Conservation (phyloP, 352 stramenopile genomes). For the Phytopythium litorale region DNA sequence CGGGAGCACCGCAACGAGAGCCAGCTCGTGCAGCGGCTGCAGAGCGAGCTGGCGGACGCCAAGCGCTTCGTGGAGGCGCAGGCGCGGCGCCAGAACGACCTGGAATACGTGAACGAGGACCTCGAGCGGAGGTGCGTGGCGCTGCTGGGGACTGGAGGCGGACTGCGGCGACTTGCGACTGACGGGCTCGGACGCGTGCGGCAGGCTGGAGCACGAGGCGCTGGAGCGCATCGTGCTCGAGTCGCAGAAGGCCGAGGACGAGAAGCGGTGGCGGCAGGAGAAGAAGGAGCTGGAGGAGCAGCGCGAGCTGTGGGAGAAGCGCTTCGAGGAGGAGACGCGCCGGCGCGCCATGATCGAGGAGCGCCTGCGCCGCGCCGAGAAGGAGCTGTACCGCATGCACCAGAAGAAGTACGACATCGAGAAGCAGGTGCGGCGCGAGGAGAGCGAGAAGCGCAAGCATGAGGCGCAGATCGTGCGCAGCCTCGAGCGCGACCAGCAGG, state of each 20-base stretch:
- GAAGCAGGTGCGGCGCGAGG: slow-evolving; percentile 72
- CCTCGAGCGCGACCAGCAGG: slow-evolving; percentile 70
- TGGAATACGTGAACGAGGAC: slow-evolving; percentile 87
- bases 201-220: slow-evolving; percentile 71
- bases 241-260: slow-evolving; percentile 75
- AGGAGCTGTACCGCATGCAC: slow-evolving; percentile 88
- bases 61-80: slow-evolving; percentile 84
- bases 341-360: slow-evolving; percentile 73
- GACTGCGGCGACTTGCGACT: neutral
- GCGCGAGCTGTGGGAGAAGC: slow-evolving; percentile 62
- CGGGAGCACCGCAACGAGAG: slow-evolving; percentile 83
- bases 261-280: slow-evolving; percentile 77
- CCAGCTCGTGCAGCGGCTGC: slow-evolving; percentile 76
- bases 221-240: slow-evolving; percentile 82
- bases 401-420: slow-evolving; percentile 91
- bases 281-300: slow-evolving; percentile 57
- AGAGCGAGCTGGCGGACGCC: slow-evolving; percentile 80
- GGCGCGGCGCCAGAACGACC: slow-evolving; percentile 75
- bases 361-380: slow-evolving; percentile 73
- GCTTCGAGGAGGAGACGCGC: slow-evolving; percentile 70
- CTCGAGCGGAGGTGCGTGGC: slow-evolving; percentile 54
- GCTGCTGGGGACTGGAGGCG: neutral
- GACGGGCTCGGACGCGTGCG: neutral
- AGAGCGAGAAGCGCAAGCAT: slow-evolving; percentile 85
- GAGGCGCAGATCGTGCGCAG: slow-evolving; percentile 80